Conservation (phyloP, 495 filamentous ascomycete species). For the Diplogelasinospora grovesii region DNA sequence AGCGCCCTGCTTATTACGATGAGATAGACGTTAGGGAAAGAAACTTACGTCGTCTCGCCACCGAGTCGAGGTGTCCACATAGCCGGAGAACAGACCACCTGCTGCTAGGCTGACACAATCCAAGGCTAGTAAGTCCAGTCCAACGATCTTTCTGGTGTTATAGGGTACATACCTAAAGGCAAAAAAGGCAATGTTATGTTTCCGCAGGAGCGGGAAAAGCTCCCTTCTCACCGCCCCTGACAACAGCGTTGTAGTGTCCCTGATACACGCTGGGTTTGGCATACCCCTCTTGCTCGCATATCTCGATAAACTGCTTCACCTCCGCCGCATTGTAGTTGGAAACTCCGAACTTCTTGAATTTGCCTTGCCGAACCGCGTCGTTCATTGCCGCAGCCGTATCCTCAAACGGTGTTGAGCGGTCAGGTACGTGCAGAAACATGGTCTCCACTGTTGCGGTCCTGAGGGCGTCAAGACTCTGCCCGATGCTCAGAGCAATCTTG, state of each 20-base stretch:
- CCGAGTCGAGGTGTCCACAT: slow-evolving; percentile 46
- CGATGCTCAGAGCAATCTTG: no score
- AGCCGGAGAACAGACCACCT: no score
- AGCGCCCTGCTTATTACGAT: slow-evolving; percentile 30
- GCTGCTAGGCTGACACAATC: no score
- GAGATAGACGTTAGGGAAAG: slow-evolving; percentile 35
- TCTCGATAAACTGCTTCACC: slow-evolving; percentile 48
- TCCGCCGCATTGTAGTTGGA: slow-evolving; percentile 50
- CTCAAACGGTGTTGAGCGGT: slow-evolving; percentile 41
- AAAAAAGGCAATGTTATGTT: slow-evolving; percentile 47
- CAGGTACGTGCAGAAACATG: slow-evolving; percentile 46
- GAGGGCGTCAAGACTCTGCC: slow-evolving; percentile 40
- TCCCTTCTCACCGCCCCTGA: slow-evolving; percentile 41
- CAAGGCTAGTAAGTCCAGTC: no score
- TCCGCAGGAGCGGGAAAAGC: slow-evolving; percentile 45
- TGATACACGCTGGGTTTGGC: slow-evolving; percentile 59
- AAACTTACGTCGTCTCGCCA: slow-evolving; percentile 44
- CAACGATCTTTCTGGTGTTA: no score
- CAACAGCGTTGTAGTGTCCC: slow-evolving; percentile 59
- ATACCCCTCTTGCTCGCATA: slow-evolving; percentile 47
- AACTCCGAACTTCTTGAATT: slow-evolving; percentile 40
- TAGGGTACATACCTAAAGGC: no score
- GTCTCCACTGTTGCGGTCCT: slow-evolving; percentile 42
- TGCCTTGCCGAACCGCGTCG: slow-evolving; percentile 41
- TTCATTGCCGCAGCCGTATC: slow-evolving; percentile 46